Conservation (phyloP, 805 yeast genomes). For the Starmera caribaea region DNA sequence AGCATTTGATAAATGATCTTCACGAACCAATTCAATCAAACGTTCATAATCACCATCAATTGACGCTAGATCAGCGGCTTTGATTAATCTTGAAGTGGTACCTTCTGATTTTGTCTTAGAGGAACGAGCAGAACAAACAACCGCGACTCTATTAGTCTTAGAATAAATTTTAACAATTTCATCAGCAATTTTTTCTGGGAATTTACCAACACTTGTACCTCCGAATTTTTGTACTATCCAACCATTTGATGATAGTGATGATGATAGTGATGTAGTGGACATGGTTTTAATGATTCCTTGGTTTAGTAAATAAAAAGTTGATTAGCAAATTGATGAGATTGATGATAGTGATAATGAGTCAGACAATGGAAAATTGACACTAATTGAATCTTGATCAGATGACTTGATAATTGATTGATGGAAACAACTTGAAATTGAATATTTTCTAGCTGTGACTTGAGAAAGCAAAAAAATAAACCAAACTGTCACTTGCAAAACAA, state of each 20-base stretch:
- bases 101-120: conserved; percentile 89
- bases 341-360: no score
- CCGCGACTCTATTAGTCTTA: conserved; percentile 62
- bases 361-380: no score
- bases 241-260: conserved; percentile 19
- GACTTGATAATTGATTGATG: no score
- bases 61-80: conserved; percentile 74
- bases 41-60: conserved; percentile 48
- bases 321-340: no score
- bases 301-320: no score
- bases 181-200: conserved; percentile 75
- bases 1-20: conserved; percentile 77
- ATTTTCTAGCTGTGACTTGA: no score
- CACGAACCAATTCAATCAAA: conserved; percentile 56
- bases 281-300: no score
- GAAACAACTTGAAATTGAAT: no score
- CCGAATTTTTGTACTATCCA: conserved; percentile 94
- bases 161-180: conserved; percentile 69
- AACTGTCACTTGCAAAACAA: no score
- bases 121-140: conserved; percentile 93
- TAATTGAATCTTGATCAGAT: no score
- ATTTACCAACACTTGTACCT: conserved; percentile 95
- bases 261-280: conserved; percentile 6
- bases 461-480: no score
- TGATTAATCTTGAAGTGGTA: conserved; percentile 78